Evolutionary conservation across 305 asterid species (phyloP), one percentile per base, ranked within the genome.

Genomic region (Fraxinus sp.): DNA sequence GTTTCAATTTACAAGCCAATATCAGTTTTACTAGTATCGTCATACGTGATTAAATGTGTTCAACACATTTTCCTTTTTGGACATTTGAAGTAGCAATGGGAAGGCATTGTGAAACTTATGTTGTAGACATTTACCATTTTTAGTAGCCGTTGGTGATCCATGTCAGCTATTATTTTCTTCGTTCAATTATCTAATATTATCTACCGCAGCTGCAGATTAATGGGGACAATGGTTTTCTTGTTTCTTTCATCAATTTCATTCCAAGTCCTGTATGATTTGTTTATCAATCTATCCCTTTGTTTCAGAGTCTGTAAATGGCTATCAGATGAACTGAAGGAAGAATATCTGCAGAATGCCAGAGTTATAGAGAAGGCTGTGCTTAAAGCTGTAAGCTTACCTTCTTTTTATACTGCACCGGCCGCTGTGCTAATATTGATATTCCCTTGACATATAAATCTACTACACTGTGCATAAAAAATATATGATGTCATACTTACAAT

Each of bases 271-370:
- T 49, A 37, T 71, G 78, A 83, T 82, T 55, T 24, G 52, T 77
- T 75, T 83, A n/a, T 43, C 55, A 20, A n/a, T 78, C 81, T 81
- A 74, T 81, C 52, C 28, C 83, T 87, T 36, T 79, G 82, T 83
- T 86, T 79, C 97, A 93, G 98, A 85, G 88, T 64, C 78, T 94
- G 97, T 84, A 89, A 87, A 79, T 94, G 97, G 97, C 84, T 94
- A 70, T 82, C 93, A 0, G 90, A 85, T 83, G 92, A 92, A 80
- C 85, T 91, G 91, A 90, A 90, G 89, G 89, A 79, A 82, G 97
- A 90, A 85, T 92, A 88, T 87, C 84, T 87, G 84, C 93, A 86
- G 85, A 89, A 83, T 85, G 94, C 91, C 64, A 84, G 79, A 84
- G 85, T 81, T 18, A 90, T 91, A 86, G 96, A 91, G 89, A 90